Percentiles rank a stretch among this genome's conserved stretches.
These are phyloP conservation scores for Kandelia obovata DNA, from an alignment of 345 rosid species.

Conservation along the genomic window DNA sequence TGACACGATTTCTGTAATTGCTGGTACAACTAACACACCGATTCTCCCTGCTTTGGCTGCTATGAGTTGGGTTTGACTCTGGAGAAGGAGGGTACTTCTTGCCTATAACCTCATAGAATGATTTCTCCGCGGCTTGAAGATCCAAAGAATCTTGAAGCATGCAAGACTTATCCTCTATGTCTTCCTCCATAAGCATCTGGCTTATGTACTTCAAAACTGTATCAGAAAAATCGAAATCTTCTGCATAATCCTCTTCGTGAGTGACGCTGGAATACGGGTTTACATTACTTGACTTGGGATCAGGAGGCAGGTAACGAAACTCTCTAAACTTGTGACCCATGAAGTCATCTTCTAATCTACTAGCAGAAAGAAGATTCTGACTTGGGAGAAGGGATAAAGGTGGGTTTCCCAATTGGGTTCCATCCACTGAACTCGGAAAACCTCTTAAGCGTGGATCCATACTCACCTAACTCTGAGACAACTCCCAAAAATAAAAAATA, in stretches of 20 bases:
- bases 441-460: conserved; percentile 56
- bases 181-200: conserved; percentile 81
- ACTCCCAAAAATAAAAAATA: not conserved
- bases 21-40: conserved; percentile 34
- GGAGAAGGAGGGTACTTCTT: conserved; percentile 59
- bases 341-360: conserved; percentile 25
- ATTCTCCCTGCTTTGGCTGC: conserved; percentile 18
- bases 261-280: conserved; percentile 11
- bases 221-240: conserved; percentile 62
- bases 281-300: conserved; percentile 15
- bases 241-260: conserved; percentile 46
- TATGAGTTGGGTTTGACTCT: conserved; percentile 21
- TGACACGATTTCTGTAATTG: conserved; percentile 13
- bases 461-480: conserved; percentile 23
- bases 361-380: conserved; percentile 38
- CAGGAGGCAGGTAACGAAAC: conserved; percentile 26
- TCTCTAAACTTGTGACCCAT: conserved; percentile 34
- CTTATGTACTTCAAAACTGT: conserved; percentile 57
- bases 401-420: conserved; percentile 38
- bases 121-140: conserved; percentile 71
- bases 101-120: conserved; percentile 62
- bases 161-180: conserved; percentile 52
- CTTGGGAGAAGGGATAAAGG: conserved; percentile 33
- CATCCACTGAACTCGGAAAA: conserved; percentile 34
- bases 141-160: conserved; percentile 62